Evolutionary conservation across 129 eudicot genomes (phyloP).

Genomic region (Logfia minima): DNA sequence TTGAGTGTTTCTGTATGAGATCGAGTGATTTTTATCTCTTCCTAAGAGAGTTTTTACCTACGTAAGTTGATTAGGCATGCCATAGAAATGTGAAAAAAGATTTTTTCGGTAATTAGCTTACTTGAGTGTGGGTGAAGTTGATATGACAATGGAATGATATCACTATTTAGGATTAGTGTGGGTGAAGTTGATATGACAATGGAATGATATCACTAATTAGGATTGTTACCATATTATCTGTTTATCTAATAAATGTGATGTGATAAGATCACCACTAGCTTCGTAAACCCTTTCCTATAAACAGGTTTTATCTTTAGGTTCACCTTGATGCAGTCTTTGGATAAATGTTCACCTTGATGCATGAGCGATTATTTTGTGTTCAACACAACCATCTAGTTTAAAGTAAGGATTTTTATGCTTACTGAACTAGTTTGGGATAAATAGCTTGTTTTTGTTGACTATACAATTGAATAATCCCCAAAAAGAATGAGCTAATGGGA

Average conservation of each 20-base stretch:
- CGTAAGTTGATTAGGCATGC: constrained; percentile 5
- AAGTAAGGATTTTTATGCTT: neutral
- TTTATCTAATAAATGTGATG: neutral
- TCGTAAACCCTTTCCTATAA: neutral
- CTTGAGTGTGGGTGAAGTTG: neutral
- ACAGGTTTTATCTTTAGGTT: neutral
- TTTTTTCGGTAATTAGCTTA: neutral
- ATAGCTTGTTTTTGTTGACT: constrained; percentile 11
- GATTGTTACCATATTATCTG: neutral
- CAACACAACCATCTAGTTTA: neutral
- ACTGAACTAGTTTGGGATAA: neutral
- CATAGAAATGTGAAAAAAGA: neutral
- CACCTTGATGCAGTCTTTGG: too few relatives aligned
- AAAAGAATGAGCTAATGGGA: constrained; percentile 9
- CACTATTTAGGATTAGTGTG: neutral
- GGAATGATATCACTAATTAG: neutral
- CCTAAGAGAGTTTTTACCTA: constrained; percentile 9
- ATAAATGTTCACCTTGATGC: too few relatives aligned
- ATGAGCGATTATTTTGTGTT: too few relatives aligned
- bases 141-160: constrained; percentile 5
- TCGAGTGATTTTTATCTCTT: neutral
- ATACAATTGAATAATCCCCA: constrained; percentile 5
- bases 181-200: constrained; percentile 9
- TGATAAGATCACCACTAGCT: constrained; percentile 6
- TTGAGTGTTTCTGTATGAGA: neutral